Base-by-base conservation (phyloP, 2,329 filamentous ascomycete genomes). In the Neonectria ditissima region DNA sequence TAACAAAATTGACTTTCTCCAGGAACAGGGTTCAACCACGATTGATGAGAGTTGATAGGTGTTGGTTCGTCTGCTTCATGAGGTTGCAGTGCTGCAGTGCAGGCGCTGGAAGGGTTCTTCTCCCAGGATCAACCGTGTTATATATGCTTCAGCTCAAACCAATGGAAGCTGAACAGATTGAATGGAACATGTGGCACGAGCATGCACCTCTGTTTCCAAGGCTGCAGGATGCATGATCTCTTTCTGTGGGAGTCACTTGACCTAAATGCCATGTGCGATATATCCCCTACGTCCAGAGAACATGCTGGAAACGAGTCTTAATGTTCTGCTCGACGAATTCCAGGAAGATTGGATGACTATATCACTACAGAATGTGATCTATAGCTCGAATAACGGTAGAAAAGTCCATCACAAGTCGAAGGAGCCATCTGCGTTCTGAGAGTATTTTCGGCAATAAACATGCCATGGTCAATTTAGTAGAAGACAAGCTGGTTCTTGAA, bases 131-230 rank as follows among this genome's bases (percentile, higher is more conserved):
- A n/a, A 37, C 34, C 16, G 34, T 37, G 34, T 37, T 37, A 14
- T 6, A 37, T 37, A 37, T 16, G 16, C 34, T 37, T 1, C 14
- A 37, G 34, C 34, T 5, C n/a, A 37, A 34, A 14, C 34, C 34
- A n/a, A 37, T 37, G 16, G 34, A 14, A 37, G n/a, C 6, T 7
- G 7, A n/a, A 37, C 6, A 5, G 8, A 14, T 2, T 7, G 34
- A n/a, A 16, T 0, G 5, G n/a, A n/a, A n/a, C 9, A 8, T 1
- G 8, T 37, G 6, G 7, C n/a, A 0, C 6, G 3, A 8, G 14
- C 34, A 37, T 37, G 14, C 16, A 4, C 13, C 34, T 37, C 34
- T 37, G 8, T 37, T 16, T n/a, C 34, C 2, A 14, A n/a, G 14
- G 32, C 5, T 37, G 14, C 13, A n/a, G 14, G 5, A 16, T 37